Base-by-base conservation (phyloP, 176 grass and related monocot species). In the Dendrocalamus sinicus region DNA sequence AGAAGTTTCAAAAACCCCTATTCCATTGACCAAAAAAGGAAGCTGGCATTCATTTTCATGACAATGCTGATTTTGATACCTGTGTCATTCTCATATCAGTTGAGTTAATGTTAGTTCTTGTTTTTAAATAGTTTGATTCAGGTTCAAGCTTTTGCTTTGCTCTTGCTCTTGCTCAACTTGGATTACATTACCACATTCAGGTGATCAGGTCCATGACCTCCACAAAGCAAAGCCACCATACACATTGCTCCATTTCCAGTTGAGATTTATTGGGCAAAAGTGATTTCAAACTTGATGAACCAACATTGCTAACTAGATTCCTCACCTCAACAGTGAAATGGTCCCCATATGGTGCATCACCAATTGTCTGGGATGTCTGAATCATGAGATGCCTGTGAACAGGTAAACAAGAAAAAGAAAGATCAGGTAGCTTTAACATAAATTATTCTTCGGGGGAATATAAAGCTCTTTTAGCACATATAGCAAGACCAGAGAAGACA, bases 241-340 rank as follows among this genome's bases (percentile, higher is more conserved):
- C 44, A 58, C 23, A 35, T 45, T 70, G 67, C 14, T 15, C 19
- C 37, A 58, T 78, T 60, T 61, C 54, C 44, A 23, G 57, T 23
- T 77, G 35, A 61, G 62, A 58, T 67, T 67, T 81, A 52, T 53
- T 20, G 1, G 86, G 44, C 2, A 69, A 44, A 69, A 47, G 72
- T 32, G 22, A 51, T 61, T 72, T 50, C 32, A 72, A 73, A 16
- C 20, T 72, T 77, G 43, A 84, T 58, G 76, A 89, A 86, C 7
- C 17, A 82, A 66, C 50, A 70, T 47, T 80, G 75, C 79, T 43
- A 55, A 74, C 14, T 30, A 51, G 76, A 69, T 84, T 69, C 65
- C 84, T 85, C 47, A 96, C 97, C 93, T 99, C 90, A 72, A 99
- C 97, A 81, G 88, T 87, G 76, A 99, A 99, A 81, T 99, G 35